Conservation (phyloP, 345 rosid species). For the Euphorbia peplus region DNA sequence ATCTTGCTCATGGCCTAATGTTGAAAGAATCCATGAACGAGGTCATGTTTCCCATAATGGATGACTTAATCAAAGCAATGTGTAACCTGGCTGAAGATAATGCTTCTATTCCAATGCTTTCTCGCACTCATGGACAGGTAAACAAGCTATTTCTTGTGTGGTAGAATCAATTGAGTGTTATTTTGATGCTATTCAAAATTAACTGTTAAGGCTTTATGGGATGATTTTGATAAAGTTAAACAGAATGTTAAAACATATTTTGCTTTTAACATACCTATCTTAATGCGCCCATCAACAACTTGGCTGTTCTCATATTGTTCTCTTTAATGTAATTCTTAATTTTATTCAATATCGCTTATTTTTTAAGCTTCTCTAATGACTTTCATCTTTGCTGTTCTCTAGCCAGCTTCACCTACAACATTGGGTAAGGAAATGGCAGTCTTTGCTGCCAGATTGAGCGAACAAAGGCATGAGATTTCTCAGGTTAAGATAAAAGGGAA, state of each 20-base stretch:
- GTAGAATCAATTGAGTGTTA: neutral
- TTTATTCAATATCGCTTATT: neutral
- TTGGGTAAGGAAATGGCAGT: slow-evolving; percentile 96
- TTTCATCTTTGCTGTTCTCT: slow-evolving; percentile 16
- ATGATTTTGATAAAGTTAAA: neutral
- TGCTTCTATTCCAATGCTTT: slow-evolving; percentile 83
- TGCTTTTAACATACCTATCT: neutral
- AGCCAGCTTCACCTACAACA: slow-evolving; percentile 97
- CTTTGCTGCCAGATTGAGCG: slow-evolving; percentile 78
- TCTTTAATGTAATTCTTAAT: neutral
- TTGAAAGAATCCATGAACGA: slow-evolving; percentile 59
- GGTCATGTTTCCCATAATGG: slow-evolving; percentile 74
- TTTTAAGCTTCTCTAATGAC: no score
- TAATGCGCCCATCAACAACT: neutral
- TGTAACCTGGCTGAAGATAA: slow-evolving; percentile 59
- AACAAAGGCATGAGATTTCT: slow-evolving; percentile 66
- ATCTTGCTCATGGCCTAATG: slow-evolving; percentile 92
- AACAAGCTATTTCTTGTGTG: slow-evolving; percentile 5
- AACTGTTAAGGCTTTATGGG: neutral
- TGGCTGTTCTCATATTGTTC: neutral
- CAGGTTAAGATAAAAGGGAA: slow-evolving; percentile 81
- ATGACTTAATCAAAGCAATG: slow-evolving; percentile 54
- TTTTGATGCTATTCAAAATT: neutral
- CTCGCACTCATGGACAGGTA: slow-evolving; percentile 99
- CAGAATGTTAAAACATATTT: neutral